Percentiles rank a stretch among this genome's conserved stretches.
phyloP scores from a whole-genome alignment of 2,329 filamentous ascomycete species.

The Venturia asperata region DNA sequence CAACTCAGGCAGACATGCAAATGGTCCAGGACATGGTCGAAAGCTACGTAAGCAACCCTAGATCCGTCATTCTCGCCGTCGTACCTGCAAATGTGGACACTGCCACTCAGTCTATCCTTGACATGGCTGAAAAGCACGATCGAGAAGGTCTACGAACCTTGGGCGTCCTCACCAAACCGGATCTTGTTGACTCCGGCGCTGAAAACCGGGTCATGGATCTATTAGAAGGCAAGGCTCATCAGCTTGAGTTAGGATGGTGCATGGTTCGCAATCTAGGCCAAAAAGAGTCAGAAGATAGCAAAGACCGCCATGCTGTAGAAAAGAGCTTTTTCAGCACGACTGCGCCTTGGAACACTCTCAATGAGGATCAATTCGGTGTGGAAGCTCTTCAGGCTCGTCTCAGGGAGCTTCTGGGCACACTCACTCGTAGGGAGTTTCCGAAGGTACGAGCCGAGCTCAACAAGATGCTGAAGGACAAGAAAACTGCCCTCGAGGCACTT shows the following conservation, averaged over 20 bases:
- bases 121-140: constrained; percentile 42
- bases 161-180: constrained; percentile 53
- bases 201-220: constrained; percentile 25
- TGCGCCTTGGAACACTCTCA: neutral
- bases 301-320: constrained; percentile 29
- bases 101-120: constrained; percentile 51
- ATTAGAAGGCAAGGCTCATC: constrained; percentile 14
- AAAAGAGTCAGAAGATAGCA: constrained; percentile 24
- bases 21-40: constrained; percentile 42
- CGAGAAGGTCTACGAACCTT: constrained; percentile 42
- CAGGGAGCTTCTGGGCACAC: constrained; percentile 36
- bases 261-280: constrained; percentile 30
- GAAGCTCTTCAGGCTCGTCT: constrained; percentile 12
- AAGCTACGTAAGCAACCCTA: constrained; percentile 36
- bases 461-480: constrained; percentile 27
- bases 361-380: constrained; percentile 24
- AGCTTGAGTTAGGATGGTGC: constrained; percentile 29
- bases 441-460: constrained; percentile 35
- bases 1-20: constrained; percentile 39
- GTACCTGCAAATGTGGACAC: constrained; percentile 39
- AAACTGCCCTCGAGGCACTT: constrained; percentile 28
- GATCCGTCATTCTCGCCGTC: constrained; percentile 42
- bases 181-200: constrained; percentile 36
- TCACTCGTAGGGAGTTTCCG: constrained; percentile 40
- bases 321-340: constrained; percentile 30